These are phyloP conservation scores for Penstemon barbatus DNA, from an alignment of 257 asterid genomes.

Conservation along the genomic window DNA sequence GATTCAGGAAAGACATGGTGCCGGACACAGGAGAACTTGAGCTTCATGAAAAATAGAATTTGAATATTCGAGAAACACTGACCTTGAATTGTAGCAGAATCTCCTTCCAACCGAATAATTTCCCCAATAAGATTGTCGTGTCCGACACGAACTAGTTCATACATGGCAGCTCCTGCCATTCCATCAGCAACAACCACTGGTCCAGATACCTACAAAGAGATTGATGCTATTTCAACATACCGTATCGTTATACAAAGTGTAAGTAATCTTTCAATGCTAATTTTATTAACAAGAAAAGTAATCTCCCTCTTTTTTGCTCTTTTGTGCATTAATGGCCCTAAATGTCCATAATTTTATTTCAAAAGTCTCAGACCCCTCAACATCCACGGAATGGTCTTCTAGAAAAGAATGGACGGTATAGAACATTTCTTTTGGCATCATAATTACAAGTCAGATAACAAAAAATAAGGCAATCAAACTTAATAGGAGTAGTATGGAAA, in stretches of 20 bases:
- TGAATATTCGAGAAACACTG: neutral
- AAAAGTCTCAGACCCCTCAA: neutral
- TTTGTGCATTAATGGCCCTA: neutral
- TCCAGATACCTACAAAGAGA: constrained; percentile 51
- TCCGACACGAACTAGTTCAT: constrained; percentile 75
- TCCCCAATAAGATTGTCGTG: constrained; percentile 77
- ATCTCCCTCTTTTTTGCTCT: neutral
- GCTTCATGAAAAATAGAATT: neutral
- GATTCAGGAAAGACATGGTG: constrained; percentile 13
- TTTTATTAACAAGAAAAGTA: neutral
- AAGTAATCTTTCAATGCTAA: neutral
- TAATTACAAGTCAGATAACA: neutral
- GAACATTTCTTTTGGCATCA: neutral
- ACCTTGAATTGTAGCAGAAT: constrained; percentile 82
- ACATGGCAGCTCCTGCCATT: constrained; percentile 84
- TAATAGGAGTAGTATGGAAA: neutral
- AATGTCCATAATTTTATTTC: no score
- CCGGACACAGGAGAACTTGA: neutral
- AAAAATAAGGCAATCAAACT: neutral
- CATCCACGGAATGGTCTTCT: neutral
- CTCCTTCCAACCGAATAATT: constrained; percentile 77
- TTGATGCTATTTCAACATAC: neutral
- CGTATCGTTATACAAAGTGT: neutral
- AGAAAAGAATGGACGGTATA: neutral
- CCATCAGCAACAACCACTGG: constrained; percentile 82